Evolutionary conservation across 345 rosid genomes (phyloP).

Genomic region (Syzygium aromaticum): DNA sequence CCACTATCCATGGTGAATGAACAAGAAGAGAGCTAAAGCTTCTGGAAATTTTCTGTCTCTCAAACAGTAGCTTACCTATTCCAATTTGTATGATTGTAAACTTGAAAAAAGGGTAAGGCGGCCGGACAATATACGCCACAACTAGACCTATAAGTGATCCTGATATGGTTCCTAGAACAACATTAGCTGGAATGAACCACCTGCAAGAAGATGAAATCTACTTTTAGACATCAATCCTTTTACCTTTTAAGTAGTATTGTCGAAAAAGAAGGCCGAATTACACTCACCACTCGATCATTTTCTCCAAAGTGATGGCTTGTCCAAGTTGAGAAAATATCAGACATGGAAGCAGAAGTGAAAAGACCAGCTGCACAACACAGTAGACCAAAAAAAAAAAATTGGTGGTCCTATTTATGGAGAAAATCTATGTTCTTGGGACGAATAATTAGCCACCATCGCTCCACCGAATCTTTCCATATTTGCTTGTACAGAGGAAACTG

Average conservation of each 20-base stretch:
- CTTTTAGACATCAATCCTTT: background rate
- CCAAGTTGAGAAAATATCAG: slow-evolving; percentile 97
- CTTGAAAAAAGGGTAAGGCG: slow-evolving; percentile 96
- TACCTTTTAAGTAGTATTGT: background rate
- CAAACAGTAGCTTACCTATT: slow-evolving; percentile 49
- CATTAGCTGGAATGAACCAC: slow-evolving; percentile 98
- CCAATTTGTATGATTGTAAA: slow-evolving; percentile 82
- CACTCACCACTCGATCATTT: slow-evolving; percentile 79
- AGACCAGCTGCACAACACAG: slow-evolving; percentile 60
- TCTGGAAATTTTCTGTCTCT: background rate
- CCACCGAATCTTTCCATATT: background rate
- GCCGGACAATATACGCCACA: slow-evolving; percentile 57
- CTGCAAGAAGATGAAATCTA: slow-evolving; percentile 23
- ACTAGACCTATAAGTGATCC: slow-evolving; percentile 77
- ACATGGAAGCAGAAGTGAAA: slow-evolving; percentile 95
- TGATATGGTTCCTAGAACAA: slow-evolving; percentile 55
- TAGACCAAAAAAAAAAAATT: background rate
- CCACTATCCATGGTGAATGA: background rate
- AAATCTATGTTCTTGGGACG: background rate
- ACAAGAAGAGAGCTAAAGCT: background rate
- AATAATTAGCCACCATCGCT: background rate
- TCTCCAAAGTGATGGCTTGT: slow-evolving; percentile 75
- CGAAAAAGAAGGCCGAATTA: background rate
- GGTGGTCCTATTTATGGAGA: background rate
- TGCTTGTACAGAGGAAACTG: background rate